These are phyloP conservation scores for Coemansia sp. DNA, from an alignment of 192 early-diverging fungal genomes.

Conservation along the genomic window DNA sequence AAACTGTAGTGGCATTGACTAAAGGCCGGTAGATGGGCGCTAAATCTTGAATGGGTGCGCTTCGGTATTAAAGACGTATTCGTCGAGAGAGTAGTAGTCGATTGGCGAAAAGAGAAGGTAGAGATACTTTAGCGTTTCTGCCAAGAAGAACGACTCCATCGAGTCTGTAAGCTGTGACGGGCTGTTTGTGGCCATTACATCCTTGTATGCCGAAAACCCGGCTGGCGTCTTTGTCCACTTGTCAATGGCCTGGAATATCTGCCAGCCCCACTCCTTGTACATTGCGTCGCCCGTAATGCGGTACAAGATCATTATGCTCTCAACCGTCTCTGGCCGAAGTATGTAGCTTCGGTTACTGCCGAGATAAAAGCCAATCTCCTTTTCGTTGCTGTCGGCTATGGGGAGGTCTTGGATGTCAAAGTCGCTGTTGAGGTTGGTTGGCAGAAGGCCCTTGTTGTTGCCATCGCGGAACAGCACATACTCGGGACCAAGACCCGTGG, in stretches of 20 bases:
- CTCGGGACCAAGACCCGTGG: constrained; percentile 78
- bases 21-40: neutral
- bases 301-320: constrained; percentile 84
- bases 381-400: constrained; percentile 10
- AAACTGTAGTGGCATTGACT: neutral
- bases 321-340: constrained; percentile 75
- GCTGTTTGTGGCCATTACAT: constrained; percentile 38
- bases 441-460: constrained; percentile 24
- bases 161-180: constrained; percentile 24
- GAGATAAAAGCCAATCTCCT: constrained; percentile 29
- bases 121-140: constrained; percentile 92
- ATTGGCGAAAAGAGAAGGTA: constrained; percentile 79
- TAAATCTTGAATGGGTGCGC: constrained; percentile 80
- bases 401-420: constrained; percentile 22
- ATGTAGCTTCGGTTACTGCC: constrained; percentile 50
- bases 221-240: constrained; percentile 64
- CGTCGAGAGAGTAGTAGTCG: constrained; percentile 66
- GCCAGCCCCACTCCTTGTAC: constrained; percentile 76
- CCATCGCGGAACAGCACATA: constrained; percentile 71
- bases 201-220: constrained; percentile 58
- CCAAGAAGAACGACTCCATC: constrained; percentile 62
- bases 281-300: constrained; percentile 72
- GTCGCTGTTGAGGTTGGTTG: constrained; percentile 14
- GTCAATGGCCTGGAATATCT: constrained; percentile 82
- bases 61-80: constrained; percentile 93